These are phyloP conservation scores for Hypoxylon fuscum DNA, from an alignment of 495 filamentous ascomycete species.

Conservation along the genomic window DNA sequence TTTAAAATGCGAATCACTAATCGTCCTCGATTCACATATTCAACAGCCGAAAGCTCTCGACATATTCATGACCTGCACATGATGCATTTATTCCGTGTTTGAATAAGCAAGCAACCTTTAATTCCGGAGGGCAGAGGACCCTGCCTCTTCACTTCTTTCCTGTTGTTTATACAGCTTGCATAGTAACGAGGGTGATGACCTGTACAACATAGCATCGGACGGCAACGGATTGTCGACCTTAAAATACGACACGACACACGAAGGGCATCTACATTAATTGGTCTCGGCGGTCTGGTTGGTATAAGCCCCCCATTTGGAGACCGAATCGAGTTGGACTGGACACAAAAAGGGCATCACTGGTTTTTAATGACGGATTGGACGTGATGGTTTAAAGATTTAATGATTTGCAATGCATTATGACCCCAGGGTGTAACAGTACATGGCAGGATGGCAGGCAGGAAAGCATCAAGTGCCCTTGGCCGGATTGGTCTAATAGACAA, in stretches of 20 bases:
- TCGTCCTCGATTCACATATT: neutral
- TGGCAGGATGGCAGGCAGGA: no score
- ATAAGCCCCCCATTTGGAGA: constrained; percentile 23
- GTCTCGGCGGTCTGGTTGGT: constrained; percentile 11
- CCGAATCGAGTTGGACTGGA: no score
- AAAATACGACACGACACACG: constrained; percentile 14
- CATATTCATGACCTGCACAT: constrained; percentile 28
- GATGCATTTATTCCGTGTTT: constrained; percentile 29
- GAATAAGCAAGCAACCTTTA: constrained; percentile 34
- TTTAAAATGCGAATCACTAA: neutral
- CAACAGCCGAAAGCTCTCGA: neutral
- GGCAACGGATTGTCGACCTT: constrained; percentile 15
- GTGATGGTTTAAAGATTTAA: no score
- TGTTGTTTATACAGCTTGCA: constrained; percentile 30
- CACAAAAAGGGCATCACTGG: no score
- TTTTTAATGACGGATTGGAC: no score
- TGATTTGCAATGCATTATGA: no score
- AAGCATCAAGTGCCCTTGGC: no score
- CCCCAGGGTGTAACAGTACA: no score
- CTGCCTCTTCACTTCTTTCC: constrained; percentile 19
- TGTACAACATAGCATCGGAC: constrained; percentile 35
- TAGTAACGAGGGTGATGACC: constrained; percentile 6
- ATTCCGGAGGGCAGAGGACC: constrained; percentile 2
- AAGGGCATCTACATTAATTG: constrained; percentile 24
- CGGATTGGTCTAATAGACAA: no score